A percentile compares a stretch with the other conserved stretches of the same genome.
These are phyloP conservation scores for Oxyria digyna DNA, from an alignment of 148 eudicot genomes.

Conservation along the genomic window DNA sequence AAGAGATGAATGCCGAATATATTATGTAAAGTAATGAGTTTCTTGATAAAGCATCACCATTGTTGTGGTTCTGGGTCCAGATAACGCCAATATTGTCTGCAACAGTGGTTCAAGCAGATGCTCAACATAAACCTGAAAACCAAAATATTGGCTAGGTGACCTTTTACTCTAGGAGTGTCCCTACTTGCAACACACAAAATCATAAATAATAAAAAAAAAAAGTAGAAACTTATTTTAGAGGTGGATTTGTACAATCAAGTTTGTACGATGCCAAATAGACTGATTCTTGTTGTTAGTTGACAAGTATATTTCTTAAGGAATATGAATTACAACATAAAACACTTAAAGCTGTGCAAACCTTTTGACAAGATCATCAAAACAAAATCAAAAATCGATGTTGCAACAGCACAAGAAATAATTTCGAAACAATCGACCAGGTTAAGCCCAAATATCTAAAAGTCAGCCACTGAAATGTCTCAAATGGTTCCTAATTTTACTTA, in stretches of 20 bases:
- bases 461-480: not conserved
- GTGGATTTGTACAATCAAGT: not conserved
- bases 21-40: not conserved
- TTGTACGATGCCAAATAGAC: not conserved
- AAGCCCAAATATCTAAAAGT: not conserved
- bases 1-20: not conserved
- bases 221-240: not conserved
- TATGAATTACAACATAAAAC: not conserved
- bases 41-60: conserved; percentile 33
- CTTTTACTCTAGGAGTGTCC: not conserved
- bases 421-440: not conserved
- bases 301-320: not conserved
- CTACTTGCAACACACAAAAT: not conserved
- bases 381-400: too few relatives aligned
- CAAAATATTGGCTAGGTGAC: not conserved
- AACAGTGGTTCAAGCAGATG: conserved; percentile 82
- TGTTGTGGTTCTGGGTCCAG: conserved; percentile 75
- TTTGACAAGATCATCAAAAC: not conserved
- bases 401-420: not conserved
- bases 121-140: conserved; percentile 74
- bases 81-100: conserved; percentile 63
- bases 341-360: not conserved
- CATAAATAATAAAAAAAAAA: not conserved
- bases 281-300: not conserved
- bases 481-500: not conserved